A percentile compares a stretch with the other conserved stretches of the same genome.
These are phyloP conservation scores for Symbiodinium pilosum DNA, from an alignment of 73 alveolate species.

Conservation along the genomic window DNA sequence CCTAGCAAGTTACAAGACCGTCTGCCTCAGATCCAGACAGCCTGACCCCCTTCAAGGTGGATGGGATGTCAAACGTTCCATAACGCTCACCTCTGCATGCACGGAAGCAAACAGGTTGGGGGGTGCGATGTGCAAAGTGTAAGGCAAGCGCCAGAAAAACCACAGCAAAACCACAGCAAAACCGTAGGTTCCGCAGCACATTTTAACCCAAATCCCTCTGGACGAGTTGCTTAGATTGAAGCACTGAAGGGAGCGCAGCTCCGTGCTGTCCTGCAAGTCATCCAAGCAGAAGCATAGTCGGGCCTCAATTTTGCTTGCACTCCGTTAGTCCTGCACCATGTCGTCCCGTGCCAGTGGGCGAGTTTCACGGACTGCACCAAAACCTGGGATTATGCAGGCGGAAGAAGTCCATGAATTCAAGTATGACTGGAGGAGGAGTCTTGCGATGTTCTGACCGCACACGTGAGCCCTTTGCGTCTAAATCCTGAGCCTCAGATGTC, in stretches of 20 bases:
- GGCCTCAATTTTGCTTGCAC: neutral
- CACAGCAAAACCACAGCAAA: neutral
- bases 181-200: neutral
- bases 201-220: neutral
- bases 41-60: conserved; percentile 80
- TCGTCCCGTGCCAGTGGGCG: conserved; percentile 73
- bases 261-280: conserved; percentile 12
- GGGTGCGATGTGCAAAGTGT: too few species aligned
- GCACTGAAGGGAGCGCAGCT: conserved; percentile 75
- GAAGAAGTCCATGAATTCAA: too few species aligned
- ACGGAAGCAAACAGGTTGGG: neutral
- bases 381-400: conserved; percentile 40
- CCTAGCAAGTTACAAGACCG: too few species aligned
- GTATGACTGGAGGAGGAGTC: too few species aligned
- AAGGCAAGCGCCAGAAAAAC: neutral
- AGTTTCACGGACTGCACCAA: conserved; percentile 34
- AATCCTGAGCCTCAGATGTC: too few species aligned
- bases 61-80: conserved; percentile 78
- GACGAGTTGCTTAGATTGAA: conserved; percentile 40
- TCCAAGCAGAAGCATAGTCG: neutral
- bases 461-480: too few species aligned
- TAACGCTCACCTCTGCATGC: conserved; percentile 74
- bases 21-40: neutral
- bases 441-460: too few species aligned
- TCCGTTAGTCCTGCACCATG: conserved; percentile 28